Percentiles rank a stretch among this genome's conserved stretches.
Evolutionary conservation across 306 rosid genomes (phyloP).

Genomic region (Castanea mollissima): DNA sequence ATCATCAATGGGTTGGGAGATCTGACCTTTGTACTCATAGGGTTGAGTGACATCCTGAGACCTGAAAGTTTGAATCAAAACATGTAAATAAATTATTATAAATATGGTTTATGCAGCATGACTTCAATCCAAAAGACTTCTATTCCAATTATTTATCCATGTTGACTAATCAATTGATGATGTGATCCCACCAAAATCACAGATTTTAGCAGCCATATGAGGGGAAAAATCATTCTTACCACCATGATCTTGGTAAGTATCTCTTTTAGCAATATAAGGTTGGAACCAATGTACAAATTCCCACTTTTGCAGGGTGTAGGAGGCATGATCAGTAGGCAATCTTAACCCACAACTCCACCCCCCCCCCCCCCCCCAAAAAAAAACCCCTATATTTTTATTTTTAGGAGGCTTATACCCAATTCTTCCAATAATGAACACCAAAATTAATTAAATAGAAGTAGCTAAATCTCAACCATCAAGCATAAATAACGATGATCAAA

Average conservation of each 20-base stretch:
- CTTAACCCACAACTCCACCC: no score
- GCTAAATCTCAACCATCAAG: not conserved
- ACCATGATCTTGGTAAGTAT: not conserved
- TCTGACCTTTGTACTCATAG: constrained; percentile 17
- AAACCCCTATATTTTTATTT: no score
- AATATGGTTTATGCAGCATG: not conserved
- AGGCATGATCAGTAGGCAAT: no score
- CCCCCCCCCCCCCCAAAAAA: no score
- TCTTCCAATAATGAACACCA: not conserved
- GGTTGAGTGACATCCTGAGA: constrained; percentile 17
- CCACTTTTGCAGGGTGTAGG: no score
- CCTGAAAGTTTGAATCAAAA: constrained; percentile 34
- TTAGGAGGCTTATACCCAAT: no score
- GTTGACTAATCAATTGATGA: not conserved
- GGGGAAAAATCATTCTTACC: not conserved
- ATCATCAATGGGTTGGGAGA: constrained; percentile 24
- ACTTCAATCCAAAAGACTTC: not conserved
- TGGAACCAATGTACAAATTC: no score
- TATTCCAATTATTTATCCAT: not conserved
- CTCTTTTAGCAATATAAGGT: not conserved
- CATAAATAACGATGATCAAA: not conserved
- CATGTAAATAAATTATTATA: constrained; percentile 1
- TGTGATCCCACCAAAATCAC: not conserved
- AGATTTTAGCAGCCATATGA: not conserved
- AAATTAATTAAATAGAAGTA: not conserved